Evolutionary conservation across 495 filamentous ascomycete species (phyloP), one percentile per base, ranked within the genome.

Genomic region (Aspergillus sparsus): DNA sequence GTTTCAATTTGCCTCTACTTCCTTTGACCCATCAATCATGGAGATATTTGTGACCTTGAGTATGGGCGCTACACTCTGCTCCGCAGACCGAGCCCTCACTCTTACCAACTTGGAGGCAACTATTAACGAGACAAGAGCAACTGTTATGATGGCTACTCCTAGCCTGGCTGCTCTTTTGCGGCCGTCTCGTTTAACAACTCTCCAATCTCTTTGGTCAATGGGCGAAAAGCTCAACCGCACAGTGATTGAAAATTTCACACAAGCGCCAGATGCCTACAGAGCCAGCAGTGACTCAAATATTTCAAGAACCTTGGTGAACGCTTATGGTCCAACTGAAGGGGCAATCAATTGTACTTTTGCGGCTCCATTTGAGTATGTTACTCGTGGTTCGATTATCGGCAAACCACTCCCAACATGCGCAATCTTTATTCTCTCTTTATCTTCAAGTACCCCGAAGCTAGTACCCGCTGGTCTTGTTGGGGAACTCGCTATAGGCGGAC

Each of bases 1-100:
- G 39, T 93, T 93, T 66, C 91, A 95, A 68, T 93, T 93, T 66
- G 89, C 90, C 0, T 83, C 88, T 12, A 87, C 89, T 0, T 92
- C 89, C 0, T 94, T 94, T 62, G 90, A 94, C 61, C 90, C 92
- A 0, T 92, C 87, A 0, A 81, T 92, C 0, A 92, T 93, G 67
- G 90, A 94, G 68, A 90, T 91, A 8, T 94, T 93, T 75, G 92
- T 92, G 62, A 84, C 90, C 0, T 65, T 90, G 0, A 85, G 82
- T 39, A 77, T 85, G 39, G 88, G 88, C 3, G 73, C 70, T 39
- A 91, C 88, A 0, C 79, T 95, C 21, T 72, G 70, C 57, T 68
- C 65, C 6, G 70, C 70, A 9, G 55, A 66, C n/a, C 65, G 70
- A 16, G 59, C 21, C 10, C 60, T 72, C 4, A 68, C 64, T 12